Base-by-base conservation (phyloP, 164 flowering plant genomes). In the Vitis labrusca region DNA sequence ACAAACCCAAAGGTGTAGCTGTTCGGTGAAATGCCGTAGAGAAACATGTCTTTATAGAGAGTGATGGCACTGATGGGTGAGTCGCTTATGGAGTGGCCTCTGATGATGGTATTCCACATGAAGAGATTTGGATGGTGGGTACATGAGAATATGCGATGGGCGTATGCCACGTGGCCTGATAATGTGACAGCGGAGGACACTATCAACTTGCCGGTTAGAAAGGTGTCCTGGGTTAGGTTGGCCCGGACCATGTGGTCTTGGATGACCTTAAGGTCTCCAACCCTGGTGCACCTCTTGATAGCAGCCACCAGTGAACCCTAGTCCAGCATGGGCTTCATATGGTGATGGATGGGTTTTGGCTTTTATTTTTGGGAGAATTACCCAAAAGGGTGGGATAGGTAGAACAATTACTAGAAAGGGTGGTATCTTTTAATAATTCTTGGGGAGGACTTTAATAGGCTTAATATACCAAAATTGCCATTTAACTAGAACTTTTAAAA, bases 41-140 rank as follows among this genome's bases (percentile, higher is more conserved):
- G 15, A 23, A 1, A 29, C 72, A 76, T 72, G 30, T 69, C 59
- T 51, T 51, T 61, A 57, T 32, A 23, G 27, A 23, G 27, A 1
- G 27, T 0, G 1, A 23, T 23, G 27, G 27, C 27, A 23, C 1
- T 23, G 27, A 23, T 23, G 2, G 27, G 27, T 23, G 64, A 44
- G 56, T 66, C 69, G 59, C 69, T 66, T 0, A 74, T 60, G 8
- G 76, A 63, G 73, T 72, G 64, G 10, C 79, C 79, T 19, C 72
- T 67, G 64, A 76, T 71, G 50, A 76, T 23, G 55, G 79, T 76
- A 73, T 76, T 76, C 69, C 75, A 72, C 66, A 68, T 23, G 69
- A 76, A 76, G 61, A 59, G 52, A 23, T 37, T 76, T 4, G 70
- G 69, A 12, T 44, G 23, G 65, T 58, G 75, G 10, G 64, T 59